Conservation (phyloP, 208 protist genomes). For the Leishmania martiniquensis region DNA sequence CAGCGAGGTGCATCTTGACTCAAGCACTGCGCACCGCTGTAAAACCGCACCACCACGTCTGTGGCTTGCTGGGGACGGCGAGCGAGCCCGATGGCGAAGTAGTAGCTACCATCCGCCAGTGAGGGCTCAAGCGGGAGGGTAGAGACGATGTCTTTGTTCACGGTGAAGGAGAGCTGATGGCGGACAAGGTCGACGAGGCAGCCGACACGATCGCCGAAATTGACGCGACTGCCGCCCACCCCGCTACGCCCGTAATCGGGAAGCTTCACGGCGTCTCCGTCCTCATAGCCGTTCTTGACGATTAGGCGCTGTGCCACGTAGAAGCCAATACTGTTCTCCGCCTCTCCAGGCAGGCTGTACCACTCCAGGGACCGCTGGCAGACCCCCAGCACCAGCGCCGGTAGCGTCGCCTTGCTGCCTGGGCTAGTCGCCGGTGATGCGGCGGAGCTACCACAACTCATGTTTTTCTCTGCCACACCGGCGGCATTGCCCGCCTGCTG, state of each 20-base stretch:
- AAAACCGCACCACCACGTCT: conserved; percentile 56
- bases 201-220: conserved; percentile 61
- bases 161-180: conserved; percentile 65
- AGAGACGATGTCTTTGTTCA: conserved; percentile 49
- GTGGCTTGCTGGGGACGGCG: conserved; percentile 29
- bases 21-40: conserved; percentile 25
- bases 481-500: neutral
- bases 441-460: neutral
- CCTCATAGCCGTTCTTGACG: conserved; percentile 50
- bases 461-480: neutral
- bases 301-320: conserved; percentile 70
- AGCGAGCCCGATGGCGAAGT: conserved; percentile 68
- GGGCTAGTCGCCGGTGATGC: neutral
- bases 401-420: conserved; percentile 9
- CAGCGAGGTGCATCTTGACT: neutral
- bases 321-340: conserved; percentile 66
- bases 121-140: conserved; percentile 28
- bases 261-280: conserved; percentile 50
- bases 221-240: conserved; percentile 26
- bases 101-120: conserved; percentile 35
- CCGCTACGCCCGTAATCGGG: conserved; percentile 14
- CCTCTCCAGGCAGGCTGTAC: conserved; percentile 66
- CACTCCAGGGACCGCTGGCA: conserved; percentile 48
- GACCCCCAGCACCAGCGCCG: conserved; percentile 61
- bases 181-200: conserved; percentile 74